Evolutionary conservation across 495 filamentous ascomycete genomes (phyloP).

Genomic region (Cercophora scortea): DNA sequence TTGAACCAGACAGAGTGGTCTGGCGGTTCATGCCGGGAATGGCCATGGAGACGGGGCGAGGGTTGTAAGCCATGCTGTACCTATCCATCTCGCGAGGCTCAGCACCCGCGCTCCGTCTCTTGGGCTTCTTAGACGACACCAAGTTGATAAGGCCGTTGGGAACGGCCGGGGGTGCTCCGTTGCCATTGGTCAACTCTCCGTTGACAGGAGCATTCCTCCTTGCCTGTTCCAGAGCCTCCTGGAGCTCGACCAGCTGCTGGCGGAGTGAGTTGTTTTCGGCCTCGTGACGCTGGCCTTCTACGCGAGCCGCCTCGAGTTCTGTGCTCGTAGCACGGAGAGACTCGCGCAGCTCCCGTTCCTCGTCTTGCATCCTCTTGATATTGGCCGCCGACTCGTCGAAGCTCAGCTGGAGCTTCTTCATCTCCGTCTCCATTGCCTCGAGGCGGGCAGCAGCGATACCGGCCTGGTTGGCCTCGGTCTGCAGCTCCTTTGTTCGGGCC

Average conservation of each 20-base stretch:
- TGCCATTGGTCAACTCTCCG: constrained; percentile 68
- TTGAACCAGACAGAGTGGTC: constrained; percentile 53
- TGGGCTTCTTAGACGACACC: constrained; percentile 94
- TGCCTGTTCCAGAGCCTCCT: constrained; percentile 85
- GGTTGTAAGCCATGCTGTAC: constrained; percentile 87
- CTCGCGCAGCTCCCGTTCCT: constrained; percentile 75
- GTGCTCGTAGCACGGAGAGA: constrained; percentile 64
- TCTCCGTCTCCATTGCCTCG: constrained; percentile 84
- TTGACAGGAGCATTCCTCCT: constrained; percentile 56
- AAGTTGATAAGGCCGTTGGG: constrained; percentile 85
- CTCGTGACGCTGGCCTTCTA: constrained; percentile 63
- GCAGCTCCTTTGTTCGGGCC: constrained; percentile 82
- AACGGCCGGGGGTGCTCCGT: constrained; percentile 37
- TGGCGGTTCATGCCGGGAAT: constrained; percentile 56
- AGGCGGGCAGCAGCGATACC: constrained; percentile 88
- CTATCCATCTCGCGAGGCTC: constrained; percentile 75
- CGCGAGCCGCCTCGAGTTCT: constrained; percentile 68
- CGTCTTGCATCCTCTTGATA: constrained; percentile 88
- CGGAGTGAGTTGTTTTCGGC: constrained; percentile 75
- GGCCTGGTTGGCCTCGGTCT: constrained; percentile 93
- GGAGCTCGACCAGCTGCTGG: constrained; percentile 80
- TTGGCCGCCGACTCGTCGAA: constrained; percentile 80
- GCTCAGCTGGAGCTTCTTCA: constrained; percentile 79
- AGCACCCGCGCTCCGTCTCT: constrained; percentile 88
- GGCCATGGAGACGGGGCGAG: constrained; percentile 91